Conservation (phyloP, 202 grass and related monocot species). For the Thinopyrum obtusiflorum region DNA sequence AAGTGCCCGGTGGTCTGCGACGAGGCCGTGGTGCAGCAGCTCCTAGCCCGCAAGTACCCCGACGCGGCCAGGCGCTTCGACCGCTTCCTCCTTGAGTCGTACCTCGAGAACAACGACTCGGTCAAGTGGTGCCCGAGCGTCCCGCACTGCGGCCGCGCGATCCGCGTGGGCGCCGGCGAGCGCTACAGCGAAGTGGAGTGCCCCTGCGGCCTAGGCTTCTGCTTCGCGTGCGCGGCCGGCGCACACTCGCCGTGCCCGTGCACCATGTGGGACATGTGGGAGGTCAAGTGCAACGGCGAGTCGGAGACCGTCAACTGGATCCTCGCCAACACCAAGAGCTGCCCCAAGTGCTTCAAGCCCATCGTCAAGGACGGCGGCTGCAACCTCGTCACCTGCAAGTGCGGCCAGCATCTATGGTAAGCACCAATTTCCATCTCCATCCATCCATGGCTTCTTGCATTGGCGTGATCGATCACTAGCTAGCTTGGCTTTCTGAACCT, state of each 20-base stretch:
- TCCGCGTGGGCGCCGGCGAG: conserved; percentile 39
- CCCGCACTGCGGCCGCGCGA: conserved; percentile 66
- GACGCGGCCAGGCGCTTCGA: conserved; percentile 47
- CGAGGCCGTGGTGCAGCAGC: conserved; percentile 37
- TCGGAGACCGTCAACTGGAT: conserved; percentile 67
- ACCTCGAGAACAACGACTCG: conserved; percentile 58
- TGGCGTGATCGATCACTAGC: not conserved
- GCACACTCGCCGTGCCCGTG: conserved; percentile 80
- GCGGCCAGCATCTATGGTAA: conserved; percentile 70
- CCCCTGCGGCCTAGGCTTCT: conserved; percentile 62
- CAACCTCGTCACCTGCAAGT: conserved; percentile 62
- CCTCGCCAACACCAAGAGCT: conserved; percentile 54
- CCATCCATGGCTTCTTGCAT: not conserved
- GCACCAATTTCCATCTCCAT: not conserved
- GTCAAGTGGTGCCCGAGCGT: conserved; percentile 77
- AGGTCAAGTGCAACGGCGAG: conserved; percentile 26
- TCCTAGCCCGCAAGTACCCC: conserved; percentile 40
- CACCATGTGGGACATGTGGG: conserved; percentile 64
- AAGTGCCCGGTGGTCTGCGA: conserved; percentile 66
- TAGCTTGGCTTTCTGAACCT: not conserved
- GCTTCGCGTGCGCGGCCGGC: conserved; percentile 56
- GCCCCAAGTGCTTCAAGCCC: conserved; percentile 72
- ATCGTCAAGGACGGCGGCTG: conserved; percentile 71
- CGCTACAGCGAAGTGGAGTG: conserved; percentile 61
- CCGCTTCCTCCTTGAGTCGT: conserved; percentile 59